These are phyloP conservation scores for Boletus rubescentipes DNA, from an alignment of 768 basidiomycete genomes.

Conservation along the genomic window DNA sequence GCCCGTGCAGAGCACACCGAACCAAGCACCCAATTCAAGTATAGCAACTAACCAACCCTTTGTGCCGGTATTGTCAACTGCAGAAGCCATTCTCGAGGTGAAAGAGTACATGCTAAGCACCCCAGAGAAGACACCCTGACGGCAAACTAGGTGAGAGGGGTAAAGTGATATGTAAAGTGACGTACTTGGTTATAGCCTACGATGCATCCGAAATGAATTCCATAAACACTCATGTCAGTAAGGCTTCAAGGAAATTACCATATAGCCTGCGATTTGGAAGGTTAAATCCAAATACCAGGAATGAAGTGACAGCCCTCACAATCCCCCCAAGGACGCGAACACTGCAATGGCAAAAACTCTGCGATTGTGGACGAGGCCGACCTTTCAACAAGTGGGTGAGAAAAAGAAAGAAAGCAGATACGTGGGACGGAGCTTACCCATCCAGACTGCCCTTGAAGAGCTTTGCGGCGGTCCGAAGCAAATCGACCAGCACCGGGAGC, in stretches of 20 bases:
- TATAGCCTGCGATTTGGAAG: conserved; percentile 38
- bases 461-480: conserved; percentile 47
- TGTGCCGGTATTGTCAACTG: conserved; percentile 40
- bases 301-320: no score
- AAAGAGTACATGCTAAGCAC: conserved; percentile 63
- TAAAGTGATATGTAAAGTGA: not conserved
- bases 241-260: conserved; percentile 39
- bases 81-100: conserved; percentile 52
- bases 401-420: not conserved
- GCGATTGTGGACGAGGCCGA: conserved; percentile 26
- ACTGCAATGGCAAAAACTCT: conserved; percentile 55
- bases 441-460: conserved; percentile 63
- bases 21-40: no score
- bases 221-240: not conserved
- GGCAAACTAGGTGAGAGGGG: not conserved
- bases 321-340: no score
- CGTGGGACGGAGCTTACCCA: conserved; percentile 45
- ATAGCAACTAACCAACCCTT: conserved; percentile 69
- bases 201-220: not conserved
- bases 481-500: conserved; percentile 27
- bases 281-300: no score
- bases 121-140: conserved; percentile 74
- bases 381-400: conserved; percentile 25
- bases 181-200: conserved; percentile 65
- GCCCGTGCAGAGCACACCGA: no score